phyloP scores from a whole-genome alignment of 305 asterid species.

The Fraxinus velutina region DNA sequence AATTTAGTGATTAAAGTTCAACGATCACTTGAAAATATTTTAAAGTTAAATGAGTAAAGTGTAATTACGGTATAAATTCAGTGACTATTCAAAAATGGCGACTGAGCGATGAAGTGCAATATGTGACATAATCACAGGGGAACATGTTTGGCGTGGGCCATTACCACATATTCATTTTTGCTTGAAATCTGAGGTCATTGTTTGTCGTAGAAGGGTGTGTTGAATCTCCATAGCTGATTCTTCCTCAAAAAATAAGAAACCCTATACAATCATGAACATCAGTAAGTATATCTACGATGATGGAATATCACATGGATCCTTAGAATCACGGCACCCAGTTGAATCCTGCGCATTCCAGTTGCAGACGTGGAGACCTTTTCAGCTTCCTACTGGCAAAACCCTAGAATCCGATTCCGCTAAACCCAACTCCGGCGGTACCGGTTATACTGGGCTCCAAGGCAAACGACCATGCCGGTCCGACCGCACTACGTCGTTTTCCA shows the following conservation, averaged over 20 bases:
- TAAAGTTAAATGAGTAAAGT: no score
- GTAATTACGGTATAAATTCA: no score
- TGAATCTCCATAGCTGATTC: not conserved
- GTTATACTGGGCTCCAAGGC: conserved; percentile 36
- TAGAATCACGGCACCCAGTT: conserved; percentile 52
- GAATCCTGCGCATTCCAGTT: conserved; percentile 70
- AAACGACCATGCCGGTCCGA: conserved; percentile 84
- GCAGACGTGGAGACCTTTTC: conserved; percentile 65
- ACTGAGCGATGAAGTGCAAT: no score
- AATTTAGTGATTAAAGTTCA: no score
- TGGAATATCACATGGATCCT: conserved; percentile 53
- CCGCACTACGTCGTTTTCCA: conserved; percentile 67
- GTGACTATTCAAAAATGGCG: no score
- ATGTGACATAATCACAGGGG: no score
- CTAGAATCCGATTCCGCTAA: conserved; percentile 50
- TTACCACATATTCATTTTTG: not conserved
- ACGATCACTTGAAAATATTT: no score
- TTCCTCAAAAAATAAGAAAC: not conserved
- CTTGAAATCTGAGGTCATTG: not conserved
- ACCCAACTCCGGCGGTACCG: conserved; percentile 23
- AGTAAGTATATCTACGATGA: not conserved
- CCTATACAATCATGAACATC: not conserved
- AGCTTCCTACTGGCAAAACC: conserved; percentile 30
- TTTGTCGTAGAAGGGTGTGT: not conserved
- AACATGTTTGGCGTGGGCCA: no score